Base-by-base conservation (phyloP, 73 alveolate species). In the Blepharisma japonicum region DNA sequence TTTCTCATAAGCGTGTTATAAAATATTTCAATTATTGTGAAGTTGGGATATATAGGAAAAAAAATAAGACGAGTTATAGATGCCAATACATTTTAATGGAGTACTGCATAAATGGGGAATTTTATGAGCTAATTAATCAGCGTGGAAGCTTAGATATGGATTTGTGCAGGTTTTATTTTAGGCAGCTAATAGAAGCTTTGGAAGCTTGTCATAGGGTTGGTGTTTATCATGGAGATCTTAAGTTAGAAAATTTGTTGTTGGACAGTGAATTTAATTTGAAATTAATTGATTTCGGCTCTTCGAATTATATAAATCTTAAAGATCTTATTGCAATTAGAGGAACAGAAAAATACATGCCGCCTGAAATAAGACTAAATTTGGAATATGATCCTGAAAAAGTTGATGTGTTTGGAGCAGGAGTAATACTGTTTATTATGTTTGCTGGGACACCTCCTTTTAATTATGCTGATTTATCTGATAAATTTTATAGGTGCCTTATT, bases 21-120 rank as follows among this genome's bases (percentile, higher is more conserved):
- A 81, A 81, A 32, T 71, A 76, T 8, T 18, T 85, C 38, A 87
- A 80, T 23, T 85, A 45, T 68, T 38, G 67, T 27, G 79, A 81
- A n/a, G 82, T 55, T n/a, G 90, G 86, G 38, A 71, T 9, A 2
- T 83, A 81, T 56, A 79, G 38, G 48, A 78, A 77, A 67, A 49
- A 68, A 46, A 21, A 39, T 66, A 90, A 90, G 9, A 55, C 38
- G 0, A 55, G 39, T 23, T 49, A 84, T 18, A 55, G 68, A 6
- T 89, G 81, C 42, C 23, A 66, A 49, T 79, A 51, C 82, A 84
- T 87, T 38, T 80, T 71, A 2, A 68, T 94, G 78, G 99, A 94
- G 81, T 89, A 88, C 53, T 85, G 92, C 46, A 66, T 92, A 4
- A 94, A 96, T 7, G 99, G 99, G 8, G 99, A 94, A 55, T 71